Conservation (phyloP, 2,329 filamentous ascomycete genomes). For the Penicillium digitatum region DNA sequence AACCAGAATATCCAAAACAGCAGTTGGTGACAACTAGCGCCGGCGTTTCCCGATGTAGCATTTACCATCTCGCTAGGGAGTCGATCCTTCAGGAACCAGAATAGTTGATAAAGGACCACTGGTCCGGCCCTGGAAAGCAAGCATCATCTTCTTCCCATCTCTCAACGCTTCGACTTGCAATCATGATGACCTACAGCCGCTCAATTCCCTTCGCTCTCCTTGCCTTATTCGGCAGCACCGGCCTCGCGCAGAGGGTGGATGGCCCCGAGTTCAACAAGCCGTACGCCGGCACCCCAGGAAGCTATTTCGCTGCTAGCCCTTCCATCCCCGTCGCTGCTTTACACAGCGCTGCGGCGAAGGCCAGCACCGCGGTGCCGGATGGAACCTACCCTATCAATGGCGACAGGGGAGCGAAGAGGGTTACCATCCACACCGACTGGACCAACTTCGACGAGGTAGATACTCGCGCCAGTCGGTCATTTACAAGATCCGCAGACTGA, state of each 20-base stretch:
- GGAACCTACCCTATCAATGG: constrained; percentile 26
- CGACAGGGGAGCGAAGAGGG: constrained; percentile 14
- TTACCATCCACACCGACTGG: constrained; percentile 32
- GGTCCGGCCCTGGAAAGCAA: background rate
- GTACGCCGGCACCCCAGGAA: constrained; percentile 21
- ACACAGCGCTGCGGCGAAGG: constrained; percentile 23
- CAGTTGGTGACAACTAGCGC: background rate
- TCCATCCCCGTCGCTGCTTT: constrained; percentile 25
- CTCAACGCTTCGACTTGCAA: background rate
- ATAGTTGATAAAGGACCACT: background rate
- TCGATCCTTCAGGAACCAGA: background rate
- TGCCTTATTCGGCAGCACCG: background rate
- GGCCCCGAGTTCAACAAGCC: constrained; percentile 24
- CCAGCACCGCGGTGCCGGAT: constrained; percentile 20
- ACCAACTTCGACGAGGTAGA: constrained; percentile 20
- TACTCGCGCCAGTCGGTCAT: background rate
- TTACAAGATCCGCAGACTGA: background rate
- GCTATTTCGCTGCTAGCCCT: constrained; percentile 26
- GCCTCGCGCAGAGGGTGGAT: constrained; percentile 15
- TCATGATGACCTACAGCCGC: constrained; percentile 2
- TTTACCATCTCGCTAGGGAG: background rate
- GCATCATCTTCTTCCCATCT: background rate
- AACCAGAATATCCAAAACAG: background rate
- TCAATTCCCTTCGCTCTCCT: constrained; percentile 2
- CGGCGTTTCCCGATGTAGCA: background rate